Evolutionary conservation across 192 early-diverging fungal genomes (phyloP).

Genomic region (Rhizoclosmatium sp.): DNA sequence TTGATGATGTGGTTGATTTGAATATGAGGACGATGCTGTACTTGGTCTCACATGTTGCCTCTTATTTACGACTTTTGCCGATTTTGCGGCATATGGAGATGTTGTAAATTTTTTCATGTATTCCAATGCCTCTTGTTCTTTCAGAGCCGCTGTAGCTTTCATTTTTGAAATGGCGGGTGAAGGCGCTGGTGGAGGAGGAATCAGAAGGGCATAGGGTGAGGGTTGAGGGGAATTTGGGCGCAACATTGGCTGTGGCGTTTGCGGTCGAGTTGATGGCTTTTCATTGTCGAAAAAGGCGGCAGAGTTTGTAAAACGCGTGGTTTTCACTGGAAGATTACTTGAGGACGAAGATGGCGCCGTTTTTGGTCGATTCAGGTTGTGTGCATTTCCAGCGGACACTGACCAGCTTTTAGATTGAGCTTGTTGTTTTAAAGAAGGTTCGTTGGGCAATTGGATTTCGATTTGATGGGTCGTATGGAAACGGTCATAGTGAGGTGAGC

Average conservation of each 20-base stretch:
- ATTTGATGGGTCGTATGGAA: constrained; percentile 24
- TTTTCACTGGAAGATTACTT: neutral
- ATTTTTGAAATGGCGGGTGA: constrained; percentile 43
- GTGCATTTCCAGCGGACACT: neutral
- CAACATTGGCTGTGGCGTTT: neutral
- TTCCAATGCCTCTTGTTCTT: constrained; percentile 35
- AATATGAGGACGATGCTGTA: constrained; percentile 2
- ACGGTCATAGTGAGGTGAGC: neutral
- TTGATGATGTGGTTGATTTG: constrained; percentile 9
- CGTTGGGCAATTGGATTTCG: constrained; percentile 16
- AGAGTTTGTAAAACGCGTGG: constrained; percentile 20
- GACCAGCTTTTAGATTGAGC: neutral
- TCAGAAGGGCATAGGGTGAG: neutral
- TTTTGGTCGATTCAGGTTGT: neutral
- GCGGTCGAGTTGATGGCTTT: neutral
- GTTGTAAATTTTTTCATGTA: constrained; percentile 41
- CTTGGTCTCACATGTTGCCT: neutral
- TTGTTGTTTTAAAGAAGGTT: neutral
- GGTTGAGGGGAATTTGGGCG: neutral
- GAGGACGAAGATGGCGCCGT: neutral
- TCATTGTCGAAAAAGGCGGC: constrained; percentile 2
- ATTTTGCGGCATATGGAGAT: constrained; percentile 24
- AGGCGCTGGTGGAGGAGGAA: constrained; percentile 9
- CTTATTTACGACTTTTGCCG: constrained; percentile 24
- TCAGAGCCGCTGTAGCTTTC: constrained; percentile 35